Evolutionary conservation across 192 early-diverging fungal species (phyloP).

Genomic region (Coemansia sp.): DNA sequence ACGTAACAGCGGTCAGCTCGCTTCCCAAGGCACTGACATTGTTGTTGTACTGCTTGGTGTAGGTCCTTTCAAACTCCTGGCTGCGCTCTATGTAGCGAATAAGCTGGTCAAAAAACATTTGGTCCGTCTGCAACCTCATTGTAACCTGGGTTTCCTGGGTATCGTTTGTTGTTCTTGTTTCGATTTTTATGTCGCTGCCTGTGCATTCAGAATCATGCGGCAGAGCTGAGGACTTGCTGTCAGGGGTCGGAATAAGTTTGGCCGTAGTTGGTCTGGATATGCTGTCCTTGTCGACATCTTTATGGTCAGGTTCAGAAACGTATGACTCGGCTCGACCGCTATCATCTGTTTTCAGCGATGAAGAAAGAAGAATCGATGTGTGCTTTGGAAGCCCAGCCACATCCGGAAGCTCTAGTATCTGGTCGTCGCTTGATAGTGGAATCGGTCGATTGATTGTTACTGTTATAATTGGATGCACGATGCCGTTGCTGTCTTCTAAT

Average conservation of each 20-base stretch:
- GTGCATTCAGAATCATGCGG: background rate
- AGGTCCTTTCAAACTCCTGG: slow-evolving; percentile 58
- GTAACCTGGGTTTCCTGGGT: slow-evolving; percentile 41
- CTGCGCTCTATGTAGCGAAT: slow-evolving; percentile 60
- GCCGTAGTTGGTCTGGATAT: too few relatives aligned
- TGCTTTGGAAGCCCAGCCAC: slow-evolving; percentile 14
- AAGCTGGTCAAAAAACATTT: slow-evolving; percentile 61
- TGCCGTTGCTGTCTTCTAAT: slow-evolving; percentile 45
- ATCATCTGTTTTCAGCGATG: background rate
- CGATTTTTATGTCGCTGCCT: slow-evolving; percentile 15
- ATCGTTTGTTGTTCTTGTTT: slow-evolving; percentile 11
- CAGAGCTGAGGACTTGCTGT: background rate
- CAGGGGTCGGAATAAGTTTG: background rate
- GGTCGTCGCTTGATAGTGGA: background rate
- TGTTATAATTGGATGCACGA: slow-evolving; percentile 49
- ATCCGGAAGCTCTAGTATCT: slow-evolving; percentile 21
- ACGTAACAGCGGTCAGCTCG: slow-evolving; percentile 60
- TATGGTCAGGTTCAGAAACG: background rate
- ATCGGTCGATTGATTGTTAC: slow-evolving; percentile 30
- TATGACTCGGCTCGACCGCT: too few relatives aligned
- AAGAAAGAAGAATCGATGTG: slow-evolving; percentile 20
- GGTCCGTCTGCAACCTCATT: slow-evolving; percentile 54
- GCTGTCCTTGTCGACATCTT: background rate
- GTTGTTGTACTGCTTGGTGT: slow-evolving; percentile 56
- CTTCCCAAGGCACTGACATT: slow-evolving; percentile 58